phyloP scores from a whole-genome alignment of 2,329 filamentous ascomycete species.

The Niveomyces coronatus region DNA sequence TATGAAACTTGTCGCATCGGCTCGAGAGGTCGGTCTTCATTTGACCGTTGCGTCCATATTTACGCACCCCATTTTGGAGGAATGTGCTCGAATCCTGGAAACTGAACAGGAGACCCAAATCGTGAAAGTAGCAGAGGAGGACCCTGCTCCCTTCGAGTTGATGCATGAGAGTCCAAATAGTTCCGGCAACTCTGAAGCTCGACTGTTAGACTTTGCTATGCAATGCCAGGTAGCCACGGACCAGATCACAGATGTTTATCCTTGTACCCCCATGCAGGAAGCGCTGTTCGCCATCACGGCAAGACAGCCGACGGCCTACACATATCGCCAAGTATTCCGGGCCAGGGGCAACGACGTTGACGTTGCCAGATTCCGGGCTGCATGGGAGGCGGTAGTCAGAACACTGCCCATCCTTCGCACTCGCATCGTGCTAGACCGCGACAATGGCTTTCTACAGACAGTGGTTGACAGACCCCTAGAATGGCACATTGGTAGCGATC shows the following conservation, averaged over 20 bases:
- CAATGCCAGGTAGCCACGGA: conserved; percentile 2
- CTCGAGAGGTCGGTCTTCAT: conserved; percentile 7
- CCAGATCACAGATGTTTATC: conserved; percentile 7
- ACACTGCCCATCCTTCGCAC: conserved; percentile 13
- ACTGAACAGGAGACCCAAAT: conserved; percentile 1
- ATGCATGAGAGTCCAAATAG: neutral
- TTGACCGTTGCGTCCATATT: conserved; percentile 11
- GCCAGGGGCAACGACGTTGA: conserved; percentile 5
- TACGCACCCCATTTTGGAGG: conserved; percentile 5
- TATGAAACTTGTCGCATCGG: conserved; percentile 13
- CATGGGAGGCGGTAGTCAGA: conserved; percentile 10
- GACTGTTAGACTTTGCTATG: conserved; percentile 3
- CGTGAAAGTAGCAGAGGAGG: conserved; percentile 1
- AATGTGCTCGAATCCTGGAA: conserved; percentile 3
- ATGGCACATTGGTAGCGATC: conserved; percentile 2
- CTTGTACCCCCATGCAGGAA: conserved; percentile 13
- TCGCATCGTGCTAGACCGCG: conserved; percentile 14
- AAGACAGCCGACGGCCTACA: conserved; percentile 14
- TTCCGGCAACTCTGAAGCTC: neutral
- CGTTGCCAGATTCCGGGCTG: conserved; percentile 10
- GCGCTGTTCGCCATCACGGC: conserved; percentile 17
- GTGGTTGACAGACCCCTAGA: conserved; percentile 10
- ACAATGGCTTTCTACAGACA: conserved; percentile 13
- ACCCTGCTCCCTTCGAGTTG: conserved; percentile 6
- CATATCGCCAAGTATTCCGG: neutral